A percentile compares a stretch with the other conserved stretches of the same genome.
Evolutionary conservation across 352 stramenopile genomes (phyloP).

Genomic region (Pythium rishiriense): DNA sequence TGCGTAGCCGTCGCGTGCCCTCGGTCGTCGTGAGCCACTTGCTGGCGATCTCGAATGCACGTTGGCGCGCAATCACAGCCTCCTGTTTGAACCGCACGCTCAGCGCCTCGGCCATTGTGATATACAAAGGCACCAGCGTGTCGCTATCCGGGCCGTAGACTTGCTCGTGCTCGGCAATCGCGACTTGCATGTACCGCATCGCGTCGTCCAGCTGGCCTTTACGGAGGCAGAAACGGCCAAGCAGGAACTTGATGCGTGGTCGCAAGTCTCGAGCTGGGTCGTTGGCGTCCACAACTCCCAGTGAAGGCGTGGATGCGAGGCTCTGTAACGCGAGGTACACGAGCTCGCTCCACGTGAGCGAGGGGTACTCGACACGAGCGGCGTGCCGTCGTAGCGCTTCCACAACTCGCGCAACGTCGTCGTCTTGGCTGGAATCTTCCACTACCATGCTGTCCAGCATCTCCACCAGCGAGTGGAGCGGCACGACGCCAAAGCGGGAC

Average conservation of each 20-base stretch:
- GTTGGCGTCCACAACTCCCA: neutral
- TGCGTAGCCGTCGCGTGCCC: slow-evolving; percentile 41
- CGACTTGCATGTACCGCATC: slow-evolving; percentile 43
- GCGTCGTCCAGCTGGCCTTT: slow-evolving; percentile 63
- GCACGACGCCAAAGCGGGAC: slow-evolving; percentile 42
- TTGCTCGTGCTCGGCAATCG: slow-evolving; percentile 47
- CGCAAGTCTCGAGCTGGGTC: slow-evolving; percentile 32
- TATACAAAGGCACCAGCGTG: slow-evolving; percentile 52
- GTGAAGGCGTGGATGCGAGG: neutral
- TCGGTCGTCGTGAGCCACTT: slow-evolving; percentile 55
- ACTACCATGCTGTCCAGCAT: slow-evolving; percentile 18
- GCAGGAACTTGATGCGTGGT: slow-evolving; percentile 47
- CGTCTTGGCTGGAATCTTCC: neutral
- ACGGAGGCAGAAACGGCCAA: slow-evolving; percentile 52
- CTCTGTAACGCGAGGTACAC: slow-evolving; percentile 9
- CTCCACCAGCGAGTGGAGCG: slow-evolving; percentile 41
- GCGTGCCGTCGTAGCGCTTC: slow-evolving; percentile 1
- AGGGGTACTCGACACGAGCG: slow-evolving; percentile 17
- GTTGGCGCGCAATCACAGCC: slow-evolving; percentile 43
- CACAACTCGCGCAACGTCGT: neutral
- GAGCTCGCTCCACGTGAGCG: slow-evolving; percentile 39
- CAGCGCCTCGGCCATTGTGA: slow-evolving; percentile 53
- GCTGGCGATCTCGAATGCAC: slow-evolving; percentile 42
- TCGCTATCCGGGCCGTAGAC: slow-evolving; percentile 28
- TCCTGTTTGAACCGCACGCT: slow-evolving; percentile 57